A percentile compares a stretch with the other conserved stretches of the same genome.
Evolutionary conservation across 73 alveolate genomes (phyloP).

Genomic region (Paramecium tetraurelia): DNA sequence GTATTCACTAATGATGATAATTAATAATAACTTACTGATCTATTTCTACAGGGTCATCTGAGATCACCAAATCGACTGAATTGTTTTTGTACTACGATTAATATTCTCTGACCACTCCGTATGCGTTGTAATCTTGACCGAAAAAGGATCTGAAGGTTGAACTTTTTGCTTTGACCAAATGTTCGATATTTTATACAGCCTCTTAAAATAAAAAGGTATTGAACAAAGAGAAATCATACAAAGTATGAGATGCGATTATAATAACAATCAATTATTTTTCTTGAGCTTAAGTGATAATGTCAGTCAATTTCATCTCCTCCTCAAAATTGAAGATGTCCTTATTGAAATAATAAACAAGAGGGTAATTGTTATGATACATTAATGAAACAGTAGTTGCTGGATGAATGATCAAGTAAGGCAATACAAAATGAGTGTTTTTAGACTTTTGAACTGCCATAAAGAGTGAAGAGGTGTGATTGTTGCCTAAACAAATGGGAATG

Average conservation of each 20-base stretch:
- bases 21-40: neutral
- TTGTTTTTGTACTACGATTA: neutral
- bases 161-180: neutral
- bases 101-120: neutral
- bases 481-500: neutral
- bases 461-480: neutral
- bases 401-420: neutral
- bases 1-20: neutral
- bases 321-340: neutral
- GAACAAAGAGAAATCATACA: neutral
- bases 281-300: neutral
- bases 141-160: neutral
- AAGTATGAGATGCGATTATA: neutral
- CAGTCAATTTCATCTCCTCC: neutral
- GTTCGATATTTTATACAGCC: neutral
- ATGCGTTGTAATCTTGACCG: neutral
- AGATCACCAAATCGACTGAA: neutral
- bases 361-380: neutral
- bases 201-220: neutral
- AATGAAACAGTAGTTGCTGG: neutral
- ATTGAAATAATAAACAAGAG: neutral
- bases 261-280: neutral
- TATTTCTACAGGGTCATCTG: slow-evolving; percentile 1
- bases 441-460: neutral
- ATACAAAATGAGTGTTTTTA: neutral